Conservation (phyloP, 1,139 yeast genomes). For the Candida glucosophila region DNA sequence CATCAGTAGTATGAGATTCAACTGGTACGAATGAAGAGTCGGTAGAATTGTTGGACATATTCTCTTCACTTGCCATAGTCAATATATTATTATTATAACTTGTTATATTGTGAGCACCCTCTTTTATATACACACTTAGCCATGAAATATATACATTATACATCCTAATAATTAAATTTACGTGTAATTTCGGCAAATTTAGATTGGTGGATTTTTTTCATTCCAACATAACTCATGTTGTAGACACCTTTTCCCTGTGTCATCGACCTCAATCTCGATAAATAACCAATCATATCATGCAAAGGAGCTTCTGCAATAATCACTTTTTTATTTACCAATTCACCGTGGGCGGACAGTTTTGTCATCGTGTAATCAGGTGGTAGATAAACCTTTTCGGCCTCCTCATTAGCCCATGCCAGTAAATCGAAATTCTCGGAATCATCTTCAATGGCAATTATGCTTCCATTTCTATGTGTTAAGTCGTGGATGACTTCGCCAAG, state of each 20-base stretch:
- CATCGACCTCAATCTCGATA: slow-evolving; percentile 65
- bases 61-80: not conserved
- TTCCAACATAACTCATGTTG: slow-evolving; percentile 69
- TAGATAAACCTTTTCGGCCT: slow-evolving; percentile 43
- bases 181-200: slow-evolving; percentile 25
- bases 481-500: slow-evolving; percentile 85
- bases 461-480: slow-evolving; percentile 57
- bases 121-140: not conserved
- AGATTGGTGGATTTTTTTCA: slow-evolving; percentile 50
- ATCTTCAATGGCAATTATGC: slow-evolving; percentile 57
- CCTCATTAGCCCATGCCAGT: slow-evolving; percentile 37
- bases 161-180: slow-evolving; percentile 9
- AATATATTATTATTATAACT: not conserved
- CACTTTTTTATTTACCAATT: slow-evolving; percentile 37
- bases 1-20: slow-evolving; percentile 26
- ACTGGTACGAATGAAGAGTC: slow-evolving; percentile 34
- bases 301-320: slow-evolving; percentile 77
- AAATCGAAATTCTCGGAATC: slow-evolving; percentile 36
- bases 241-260: slow-evolving; percentile 88
- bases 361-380: slow-evolving; percentile 51
- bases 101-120: not conserved
- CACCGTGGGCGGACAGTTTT: slow-evolving; percentile 6
- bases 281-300: slow-evolving; percentile 84
- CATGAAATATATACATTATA: not conserved
- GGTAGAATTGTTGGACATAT: slow-evolving; percentile 8